Base-by-base conservation (phyloP, 2,329 filamentous ascomycete species). In the Colletotrichum sp. region DNA sequence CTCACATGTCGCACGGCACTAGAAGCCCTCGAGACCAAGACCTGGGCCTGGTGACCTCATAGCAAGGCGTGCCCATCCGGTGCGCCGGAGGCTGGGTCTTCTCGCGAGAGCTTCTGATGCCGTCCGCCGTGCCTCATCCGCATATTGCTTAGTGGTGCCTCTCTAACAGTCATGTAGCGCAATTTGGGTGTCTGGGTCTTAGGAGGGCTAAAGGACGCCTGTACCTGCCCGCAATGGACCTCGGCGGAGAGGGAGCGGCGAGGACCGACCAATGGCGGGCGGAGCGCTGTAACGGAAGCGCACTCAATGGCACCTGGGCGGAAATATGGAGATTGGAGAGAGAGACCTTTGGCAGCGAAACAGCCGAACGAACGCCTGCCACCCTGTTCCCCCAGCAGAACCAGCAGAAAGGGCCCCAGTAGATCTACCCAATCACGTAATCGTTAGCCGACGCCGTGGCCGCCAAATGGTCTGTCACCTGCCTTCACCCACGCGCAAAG, bases 231-330 rank as follows among this genome's bases (percentile, higher is more conserved):
- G 38, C 65, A 34, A 66, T 73, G 69, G 62, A 76, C 75, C 74
- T 77, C 74, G 74, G 76, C 74, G 76, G 66, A 74, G 76, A 61
- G 63, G 59, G 59, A 70, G 32, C 59, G 74, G 67, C 38, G 62
- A 63, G 52, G 28, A 16, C 55, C 48, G 56, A 56, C 74, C 76
- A 77, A 77, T 77, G 26, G 55, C 26, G 64, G 43, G 10, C 24
- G 12, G 48, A 65, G 66, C 76, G 76, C 76, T 77, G 76, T 69
- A 77, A 76, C 74, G 76, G 76, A 77, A 75, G 69, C 21, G 43
- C 64, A 26, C 43, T 48, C 52, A 71, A 62, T 74, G 66, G 66
- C 38, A 68, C 69, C 58, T 43, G 59, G 48, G 67, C 75, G 73
- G 75, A 71, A 71, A 69, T 73, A 77, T 73, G 73, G 75, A 76